These are phyloP conservation scores for Cochlearia excelsa DNA, from an alignment of 345 rosid genomes.

Conservation along the genomic window DNA sequence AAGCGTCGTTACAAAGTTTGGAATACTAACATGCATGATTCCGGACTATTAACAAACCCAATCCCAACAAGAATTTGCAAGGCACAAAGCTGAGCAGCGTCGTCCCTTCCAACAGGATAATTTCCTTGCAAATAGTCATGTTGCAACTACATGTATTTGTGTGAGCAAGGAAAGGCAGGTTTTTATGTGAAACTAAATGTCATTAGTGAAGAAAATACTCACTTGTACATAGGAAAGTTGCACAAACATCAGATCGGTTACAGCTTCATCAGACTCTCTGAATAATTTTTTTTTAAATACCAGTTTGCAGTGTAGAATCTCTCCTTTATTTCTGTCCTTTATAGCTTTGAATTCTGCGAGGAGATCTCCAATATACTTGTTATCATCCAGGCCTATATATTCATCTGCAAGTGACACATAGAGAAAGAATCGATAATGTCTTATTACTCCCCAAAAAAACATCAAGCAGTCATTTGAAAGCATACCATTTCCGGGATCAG, in stretches of 20 bases:
- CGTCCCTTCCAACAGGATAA: slow-evolving; percentile 99
- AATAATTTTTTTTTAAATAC: slow-evolving; percentile 86
- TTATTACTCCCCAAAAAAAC: slow-evolving; percentile 4
- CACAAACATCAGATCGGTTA: slow-evolving; percentile 87
- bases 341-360: slow-evolving; percentile 89
- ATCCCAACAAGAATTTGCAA: slow-evolving; percentile 91
- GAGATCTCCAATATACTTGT: slow-evolving; percentile 92
- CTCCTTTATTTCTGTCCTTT: slow-evolving; percentile 94
- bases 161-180: slow-evolving; percentile 24
- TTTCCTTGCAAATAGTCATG: slow-evolving; percentile 95
- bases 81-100: slow-evolving; percentile 95
- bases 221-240: slow-evolving; percentile 97
- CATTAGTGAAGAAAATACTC: slow-evolving; percentile 32
- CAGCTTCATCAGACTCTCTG: slow-evolving; percentile 97
- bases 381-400: slow-evolving; percentile 91
- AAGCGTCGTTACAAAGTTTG: background rate
- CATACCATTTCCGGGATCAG: slow-evolving; percentile 85
- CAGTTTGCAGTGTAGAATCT: slow-evolving; percentile 87
- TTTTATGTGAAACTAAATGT: background rate
- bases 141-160: slow-evolving; percentile 64
- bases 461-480: slow-evolving; percentile 24
- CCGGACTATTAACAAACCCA: slow-evolving; percentile 81
- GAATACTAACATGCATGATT: slow-evolving; percentile 76
- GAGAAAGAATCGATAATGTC: slow-evolving; percentile 30
- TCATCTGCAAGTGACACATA: slow-evolving; percentile 59